These are phyloP conservation scores for Trichophyton mentagrophytes DNA, from an alignment of 2,329 filamentous ascomycete genomes.

Conservation along the genomic window DNA sequence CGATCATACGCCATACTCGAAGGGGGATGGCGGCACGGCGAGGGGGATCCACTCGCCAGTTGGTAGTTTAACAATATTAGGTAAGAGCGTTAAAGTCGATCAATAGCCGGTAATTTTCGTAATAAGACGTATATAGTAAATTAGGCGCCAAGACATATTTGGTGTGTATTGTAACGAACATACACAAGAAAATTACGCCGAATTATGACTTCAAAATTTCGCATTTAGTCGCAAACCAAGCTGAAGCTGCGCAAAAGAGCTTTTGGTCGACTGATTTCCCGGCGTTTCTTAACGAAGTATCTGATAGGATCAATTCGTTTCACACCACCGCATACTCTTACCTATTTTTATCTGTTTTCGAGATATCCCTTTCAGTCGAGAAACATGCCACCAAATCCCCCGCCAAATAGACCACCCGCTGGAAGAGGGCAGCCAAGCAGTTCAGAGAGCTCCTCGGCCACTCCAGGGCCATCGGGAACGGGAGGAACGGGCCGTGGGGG, in stretches of 20 bases:
- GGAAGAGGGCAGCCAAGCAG: slow-evolving; percentile 1
- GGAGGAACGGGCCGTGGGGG: neutral
- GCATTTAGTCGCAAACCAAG: neutral
- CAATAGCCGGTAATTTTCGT: neutral
- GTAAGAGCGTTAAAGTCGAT: neutral
- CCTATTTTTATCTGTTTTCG: no score
- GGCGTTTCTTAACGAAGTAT: neutral
- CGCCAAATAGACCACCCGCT: slow-evolving; percentile 5
- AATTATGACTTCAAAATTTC: neutral
- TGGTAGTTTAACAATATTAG: neutral
- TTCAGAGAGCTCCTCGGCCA: slow-evolving; percentile 5
- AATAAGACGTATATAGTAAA: neutral
- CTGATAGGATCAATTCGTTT: neutral
- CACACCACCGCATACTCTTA: neutral
- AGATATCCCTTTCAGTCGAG: neutral
- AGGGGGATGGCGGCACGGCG: no score
- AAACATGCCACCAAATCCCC: slow-evolving; percentile 10
- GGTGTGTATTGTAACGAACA: neutral
- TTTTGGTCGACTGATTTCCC: neutral
- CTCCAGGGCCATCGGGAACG: slow-evolving; percentile 3
- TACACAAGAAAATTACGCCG: neutral
- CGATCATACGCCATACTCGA: no score
- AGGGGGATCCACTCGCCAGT: no score
- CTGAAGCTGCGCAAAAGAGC: neutral
- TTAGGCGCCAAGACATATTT: neutral